Conservation (phyloP, 2,329 filamentous ascomycete species). For the Huntiella abstrusa region DNA sequence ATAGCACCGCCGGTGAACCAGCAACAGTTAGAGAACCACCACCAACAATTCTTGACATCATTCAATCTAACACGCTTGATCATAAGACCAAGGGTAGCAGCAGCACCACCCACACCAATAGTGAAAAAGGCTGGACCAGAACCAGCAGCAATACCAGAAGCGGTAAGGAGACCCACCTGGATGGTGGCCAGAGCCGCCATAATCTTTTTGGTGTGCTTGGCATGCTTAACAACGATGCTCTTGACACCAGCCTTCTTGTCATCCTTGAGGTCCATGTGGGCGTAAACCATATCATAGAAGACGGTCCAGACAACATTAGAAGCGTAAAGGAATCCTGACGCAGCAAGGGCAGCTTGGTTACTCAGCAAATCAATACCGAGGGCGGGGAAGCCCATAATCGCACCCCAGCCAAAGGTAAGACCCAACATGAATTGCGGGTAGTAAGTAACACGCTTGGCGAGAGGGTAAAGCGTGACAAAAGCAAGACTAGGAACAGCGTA, state of each 20-base stretch:
- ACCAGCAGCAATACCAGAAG: constrained; percentile 48
- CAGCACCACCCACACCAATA: constrained; percentile 46
- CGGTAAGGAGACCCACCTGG: constrained; percentile 51
- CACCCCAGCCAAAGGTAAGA: constrained; percentile 75
- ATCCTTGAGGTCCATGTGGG: constrained; percentile 78
- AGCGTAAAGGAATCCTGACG: constrained; percentile 51
- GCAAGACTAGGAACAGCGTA: constrained; percentile 60
- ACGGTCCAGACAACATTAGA: constrained; percentile 77
- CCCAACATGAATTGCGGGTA: constrained; percentile 75
- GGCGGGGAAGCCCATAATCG: constrained; percentile 73
- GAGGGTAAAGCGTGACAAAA: constrained; percentile 57
- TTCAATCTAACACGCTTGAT: constrained; percentile 48
- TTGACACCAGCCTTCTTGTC: constrained; percentile 77
- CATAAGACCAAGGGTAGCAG: constrained; percentile 43
- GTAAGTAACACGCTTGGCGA: constrained; percentile 72
- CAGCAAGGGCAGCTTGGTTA: constrained; percentile 40
- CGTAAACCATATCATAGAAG: constrained; percentile 84
- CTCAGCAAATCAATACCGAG: constrained; percentile 57
- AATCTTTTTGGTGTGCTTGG: constrained; percentile 57
- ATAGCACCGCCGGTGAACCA: constrained; percentile 49
- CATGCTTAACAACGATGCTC: constrained; percentile 66
- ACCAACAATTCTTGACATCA: constrained; percentile 50
- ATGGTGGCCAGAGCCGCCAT: constrained; percentile 48
- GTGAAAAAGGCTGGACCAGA: constrained; percentile 50
- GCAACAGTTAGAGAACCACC: constrained; percentile 58